Conservation (phyloP, 441 rosid genomes). For the Brassica balearica region DNA sequence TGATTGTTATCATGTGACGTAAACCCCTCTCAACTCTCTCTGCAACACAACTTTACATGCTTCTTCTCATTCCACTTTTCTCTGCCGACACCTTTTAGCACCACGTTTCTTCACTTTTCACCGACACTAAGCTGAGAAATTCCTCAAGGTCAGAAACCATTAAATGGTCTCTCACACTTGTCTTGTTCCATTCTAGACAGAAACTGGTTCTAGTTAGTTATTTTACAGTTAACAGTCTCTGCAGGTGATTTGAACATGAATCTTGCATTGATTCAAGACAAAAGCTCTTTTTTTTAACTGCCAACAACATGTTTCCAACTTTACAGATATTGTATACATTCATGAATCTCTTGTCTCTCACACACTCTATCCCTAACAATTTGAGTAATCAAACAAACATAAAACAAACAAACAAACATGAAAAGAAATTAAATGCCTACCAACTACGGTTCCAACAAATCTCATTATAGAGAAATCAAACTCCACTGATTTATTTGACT, state of each 20-base stretch:
- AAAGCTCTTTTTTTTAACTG: conserved; percentile 26
- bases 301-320: conserved; percentile 45
- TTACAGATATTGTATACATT: conserved; percentile 46
- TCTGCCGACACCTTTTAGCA: conserved; percentile 42
- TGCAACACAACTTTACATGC: not conserved
- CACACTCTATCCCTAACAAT: conserved; percentile 41
- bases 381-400: conserved; percentile 39
- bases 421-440: conserved; percentile 41
- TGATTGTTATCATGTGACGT: conserved; percentile 7
- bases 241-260: conserved; percentile 21
- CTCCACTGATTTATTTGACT: conserved; percentile 3
- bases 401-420: conserved; percentile 31
- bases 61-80: conserved; percentile 19
- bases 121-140: conserved; percentile 34
- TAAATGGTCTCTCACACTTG: conserved; percentile 11
- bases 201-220: conserved; percentile 23
- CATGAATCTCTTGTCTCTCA: conserved; percentile 40
- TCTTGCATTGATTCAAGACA: conserved; percentile 32
- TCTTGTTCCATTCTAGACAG: conserved; percentile 29
- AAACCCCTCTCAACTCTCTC: not conserved
- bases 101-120: conserved; percentile 35
- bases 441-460: conserved; percentile 44
- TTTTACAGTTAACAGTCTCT: conserved; percentile 28
- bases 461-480: conserved; percentile 36
- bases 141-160: not conserved